Percentiles rank a stretch among this genome's conserved stretches.
These are phyloP conservation scores for Mucor lusitanicus DNA, from an alignment of 371 early-diverging fungal species.

Conservation along the genomic window DNA sequence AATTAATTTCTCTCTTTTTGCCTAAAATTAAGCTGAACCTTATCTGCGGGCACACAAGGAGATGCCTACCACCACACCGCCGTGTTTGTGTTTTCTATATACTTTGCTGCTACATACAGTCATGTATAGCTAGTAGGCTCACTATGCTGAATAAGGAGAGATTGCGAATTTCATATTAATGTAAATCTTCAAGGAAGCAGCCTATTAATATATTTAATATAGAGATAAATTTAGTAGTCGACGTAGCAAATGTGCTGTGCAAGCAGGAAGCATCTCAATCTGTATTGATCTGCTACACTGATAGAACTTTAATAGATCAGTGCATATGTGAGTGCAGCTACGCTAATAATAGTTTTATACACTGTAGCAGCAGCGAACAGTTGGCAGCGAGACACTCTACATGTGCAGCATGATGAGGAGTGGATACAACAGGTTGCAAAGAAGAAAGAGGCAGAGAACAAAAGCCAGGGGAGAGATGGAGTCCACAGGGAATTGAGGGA, in stretches of 20 bases:
- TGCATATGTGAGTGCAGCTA: not conserved
- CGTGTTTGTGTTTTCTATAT: too few relatives aligned
- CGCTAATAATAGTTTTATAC: not conserved
- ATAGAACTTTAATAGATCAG: not conserved
- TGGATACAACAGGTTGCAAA: not conserved
- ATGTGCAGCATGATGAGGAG: not conserved
- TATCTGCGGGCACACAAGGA: not conserved
- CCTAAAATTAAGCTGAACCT: not conserved
- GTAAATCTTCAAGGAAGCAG: not conserved
- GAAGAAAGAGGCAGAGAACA: not conserved
- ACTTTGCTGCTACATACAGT: too few relatives aligned
- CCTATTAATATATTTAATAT: slow-evolving; percentile 2
- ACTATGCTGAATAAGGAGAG: slow-evolving; percentile 1
- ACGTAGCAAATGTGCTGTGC: not conserved
- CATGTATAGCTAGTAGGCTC: not conserved
- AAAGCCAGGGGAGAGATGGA: not conserved
- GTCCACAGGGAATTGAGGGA: not conserved
- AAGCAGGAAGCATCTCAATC: not conserved
- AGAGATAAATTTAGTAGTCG: slow-evolving; percentile 1
- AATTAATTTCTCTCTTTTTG: not conserved
- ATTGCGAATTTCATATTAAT: not conserved
- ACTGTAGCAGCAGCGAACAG: not conserved
- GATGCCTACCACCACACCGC: not conserved
- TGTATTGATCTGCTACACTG: not conserved
- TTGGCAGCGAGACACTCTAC: not conserved